These are phyloP conservation scores for Volvox africanus DNA, from an alignment of 139 green algal genomes.

Conservation along the genomic window DNA sequence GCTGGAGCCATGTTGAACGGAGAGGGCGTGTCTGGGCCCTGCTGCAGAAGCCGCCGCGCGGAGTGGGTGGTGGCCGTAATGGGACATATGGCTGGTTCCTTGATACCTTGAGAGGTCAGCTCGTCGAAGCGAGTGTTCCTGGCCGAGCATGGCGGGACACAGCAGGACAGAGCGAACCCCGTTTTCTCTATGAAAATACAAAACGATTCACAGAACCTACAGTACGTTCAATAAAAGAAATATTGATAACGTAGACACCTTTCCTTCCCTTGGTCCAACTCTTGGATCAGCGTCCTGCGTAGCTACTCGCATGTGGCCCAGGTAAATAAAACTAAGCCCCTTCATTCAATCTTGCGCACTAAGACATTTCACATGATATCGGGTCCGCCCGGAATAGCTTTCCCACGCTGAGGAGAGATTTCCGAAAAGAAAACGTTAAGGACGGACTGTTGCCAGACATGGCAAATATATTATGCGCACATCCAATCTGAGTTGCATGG, in stretches of 20 bases:
- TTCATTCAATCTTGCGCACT: no score
- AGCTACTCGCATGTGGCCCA: no score
- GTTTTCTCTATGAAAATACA: not conserved
- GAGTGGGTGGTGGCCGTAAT: slow-evolving; percentile 2
- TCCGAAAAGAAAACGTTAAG: not conserved
- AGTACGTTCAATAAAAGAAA: no score
- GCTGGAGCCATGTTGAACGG: slow-evolving; percentile 9
- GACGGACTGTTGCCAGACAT: not conserved
- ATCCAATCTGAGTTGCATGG: not conserved
- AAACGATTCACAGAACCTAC: not conserved
- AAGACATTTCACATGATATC: not conserved
- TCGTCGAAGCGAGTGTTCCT: slow-evolving; percentile 26
- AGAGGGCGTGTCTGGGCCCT: not conserved
- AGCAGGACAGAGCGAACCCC: not conserved
- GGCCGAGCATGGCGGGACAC: not conserved
- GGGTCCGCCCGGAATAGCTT: not conserved
- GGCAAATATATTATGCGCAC: not conserved
- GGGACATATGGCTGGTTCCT: not conserved
- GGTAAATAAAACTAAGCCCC: no score
- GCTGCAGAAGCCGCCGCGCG: slow-evolving; percentile 19
- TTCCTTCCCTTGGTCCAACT: no score
- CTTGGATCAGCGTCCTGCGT: no score
- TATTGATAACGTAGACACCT: no score
- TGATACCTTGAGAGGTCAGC: not conserved
- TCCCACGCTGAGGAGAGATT: not conserved